phyloP scores from a whole-genome alignment of 345 rosid genomes.

The rapeseed (Brassica napus) region Da-Ae NC_063452.1:29007501-29008000 shows the following conservation, averaged over 20 bases:
- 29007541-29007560: slow-evolving; percentile 5
- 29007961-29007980: too few relatives aligned
- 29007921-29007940: too few relatives aligned
- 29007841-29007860: neutral
- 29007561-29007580: slow-evolving; percentile 55
- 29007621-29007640: slow-evolving; percentile 66
- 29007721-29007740: neutral
- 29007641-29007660: slow-evolving; percentile 71
- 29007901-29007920: too few relatives aligned
- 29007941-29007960: too few relatives aligned
- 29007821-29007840: neutral
- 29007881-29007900: too few relatives aligned
- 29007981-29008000: too few relatives aligned
- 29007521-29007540: slow-evolving; percentile 10
- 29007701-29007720: neutral
- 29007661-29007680: slow-evolving; percentile 72
- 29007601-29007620: slow-evolving; percentile 62
- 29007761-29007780: neutral
- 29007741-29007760: neutral
- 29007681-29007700: neutral
- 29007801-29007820: neutral
- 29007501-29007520: slow-evolving; percentile 27
- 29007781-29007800: slow-evolving; percentile 16
- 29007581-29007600: slow-evolving; percentile 78
- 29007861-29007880: too few relatives aligned